phyloP scores from a whole-genome alignment of 2,329 filamentous ascomycete species.

The Penicillium freii region DNA sequence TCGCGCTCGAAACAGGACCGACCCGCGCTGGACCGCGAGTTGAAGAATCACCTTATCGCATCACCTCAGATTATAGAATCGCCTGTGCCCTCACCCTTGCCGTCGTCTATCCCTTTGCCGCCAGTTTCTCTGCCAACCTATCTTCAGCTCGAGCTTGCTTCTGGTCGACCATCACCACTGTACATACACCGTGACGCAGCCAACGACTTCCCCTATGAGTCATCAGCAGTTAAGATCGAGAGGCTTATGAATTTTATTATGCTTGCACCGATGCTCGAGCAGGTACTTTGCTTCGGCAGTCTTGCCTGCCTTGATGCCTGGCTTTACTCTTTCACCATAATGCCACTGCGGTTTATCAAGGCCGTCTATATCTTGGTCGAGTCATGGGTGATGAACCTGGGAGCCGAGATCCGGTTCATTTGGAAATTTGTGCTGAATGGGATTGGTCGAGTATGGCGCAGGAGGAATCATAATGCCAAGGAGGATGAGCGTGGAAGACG shows the following conservation, averaged over 20 bases:
- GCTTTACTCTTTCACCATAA: constrained; percentile 93
- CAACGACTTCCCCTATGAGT: constrained; percentile 77
- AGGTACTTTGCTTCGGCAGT: constrained; percentile 81
- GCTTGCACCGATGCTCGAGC: constrained; percentile 77
- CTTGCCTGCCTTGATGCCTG: constrained; percentile 92
- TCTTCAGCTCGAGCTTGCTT: constrained; percentile 63
- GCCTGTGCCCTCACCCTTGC: constrained; percentile 47
- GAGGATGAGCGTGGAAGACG: constrained; percentile 17
- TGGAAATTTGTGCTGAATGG: constrained; percentile 76
- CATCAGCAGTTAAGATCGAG: constrained; percentile 86
- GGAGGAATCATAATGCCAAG: constrained; percentile 36
- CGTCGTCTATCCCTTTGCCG: constrained; percentile 57
- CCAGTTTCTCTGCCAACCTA: constrained; percentile 64
- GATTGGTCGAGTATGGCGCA: constrained; percentile 74
- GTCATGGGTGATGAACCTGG: constrained; percentile 74
- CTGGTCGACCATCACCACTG: constrained; percentile 58
- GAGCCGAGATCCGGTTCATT: constrained; percentile 70
- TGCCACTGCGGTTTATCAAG: constrained; percentile 83
- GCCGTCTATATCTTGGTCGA: constrained; percentile 71
- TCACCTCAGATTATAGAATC: constrained; percentile 32
- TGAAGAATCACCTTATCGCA: constrained; percentile 28
- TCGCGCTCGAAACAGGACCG: constrained; percentile 37
- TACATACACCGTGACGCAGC: constrained; percentile 61
- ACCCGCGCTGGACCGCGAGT: constrained; percentile 33
- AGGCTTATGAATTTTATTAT: constrained; percentile 84